Conservation (phyloP, 169 alveolate genomes). For the Plasmodium adleri region DNA sequence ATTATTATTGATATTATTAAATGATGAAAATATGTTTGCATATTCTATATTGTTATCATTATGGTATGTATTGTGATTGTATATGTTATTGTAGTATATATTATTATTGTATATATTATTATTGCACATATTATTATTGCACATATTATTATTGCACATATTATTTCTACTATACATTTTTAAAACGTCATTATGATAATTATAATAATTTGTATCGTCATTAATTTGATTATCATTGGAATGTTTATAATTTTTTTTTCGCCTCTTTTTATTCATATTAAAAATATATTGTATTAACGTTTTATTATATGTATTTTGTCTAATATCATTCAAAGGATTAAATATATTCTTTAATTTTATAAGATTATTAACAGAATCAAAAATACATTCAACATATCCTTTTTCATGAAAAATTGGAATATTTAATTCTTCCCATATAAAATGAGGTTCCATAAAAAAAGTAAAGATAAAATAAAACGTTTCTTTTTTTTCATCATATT, state of each 20-base stretch:
- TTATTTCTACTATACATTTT: no score
- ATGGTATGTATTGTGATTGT: no score
- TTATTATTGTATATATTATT: background rate
- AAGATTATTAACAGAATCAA: conserved; percentile 23
- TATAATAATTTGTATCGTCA: background rate
- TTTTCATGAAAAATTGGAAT: conserved; percentile 47
- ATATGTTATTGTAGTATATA: no score
- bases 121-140: background rate
- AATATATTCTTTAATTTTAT: conserved; percentile 12
- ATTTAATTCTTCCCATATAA: conserved; percentile 54
- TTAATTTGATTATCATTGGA: background rate
- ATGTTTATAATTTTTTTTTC: background rate
- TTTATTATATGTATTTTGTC: background rate
- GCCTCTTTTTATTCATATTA: background rate
- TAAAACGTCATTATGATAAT: no score
- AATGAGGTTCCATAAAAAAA: conserved; percentile 41
- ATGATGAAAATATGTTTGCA: no score
- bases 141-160: no score
- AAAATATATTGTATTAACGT: conserved; percentile 30
- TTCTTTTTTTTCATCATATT: background rate
- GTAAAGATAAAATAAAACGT: conserved; percentile 52
- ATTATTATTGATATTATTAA: background rate
- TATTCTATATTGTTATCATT: no score
- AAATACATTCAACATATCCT: conserved; percentile 45
- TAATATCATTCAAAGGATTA: background rate